Conservation (phyloP, 805 yeast species). For the Yarrowia deformans region DNA sequence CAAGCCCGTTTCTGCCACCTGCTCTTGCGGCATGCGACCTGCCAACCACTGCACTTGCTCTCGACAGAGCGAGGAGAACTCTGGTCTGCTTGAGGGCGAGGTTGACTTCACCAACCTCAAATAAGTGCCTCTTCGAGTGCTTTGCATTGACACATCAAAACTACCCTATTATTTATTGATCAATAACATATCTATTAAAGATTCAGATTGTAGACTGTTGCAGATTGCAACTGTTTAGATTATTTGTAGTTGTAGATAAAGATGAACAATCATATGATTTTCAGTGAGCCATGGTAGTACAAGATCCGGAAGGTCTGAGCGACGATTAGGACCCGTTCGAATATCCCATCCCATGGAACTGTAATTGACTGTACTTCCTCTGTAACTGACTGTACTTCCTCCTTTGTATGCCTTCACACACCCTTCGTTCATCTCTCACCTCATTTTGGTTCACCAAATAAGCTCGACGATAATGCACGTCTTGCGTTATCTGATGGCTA, state of each 20-base stretch:
- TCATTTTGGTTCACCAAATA: neutral
- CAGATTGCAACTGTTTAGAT: neutral
- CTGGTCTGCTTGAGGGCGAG: conserved; percentile 62
- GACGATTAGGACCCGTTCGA: no score
- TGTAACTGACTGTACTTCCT: no score
- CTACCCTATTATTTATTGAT: conserved; percentile 2
- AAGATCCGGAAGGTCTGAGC: no score
- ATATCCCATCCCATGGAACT: no score
- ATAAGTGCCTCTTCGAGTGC: conserved; percentile 41
- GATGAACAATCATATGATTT: no score
- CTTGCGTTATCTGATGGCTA: neutral
- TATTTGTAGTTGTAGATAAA: neutral
- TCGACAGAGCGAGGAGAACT: conserved; percentile 51
- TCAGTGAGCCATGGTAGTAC: no score
- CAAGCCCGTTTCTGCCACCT: conserved; percentile 55
- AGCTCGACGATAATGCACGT: conserved; percentile 11
- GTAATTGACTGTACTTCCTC: no score
- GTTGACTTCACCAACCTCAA: conserved; percentile 60
- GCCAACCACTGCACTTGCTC: conserved; percentile 66
- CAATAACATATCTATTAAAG: neutral
- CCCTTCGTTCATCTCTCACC: no score
- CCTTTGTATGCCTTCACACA: neutral
- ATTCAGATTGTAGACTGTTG: neutral
- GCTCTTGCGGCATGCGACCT: conserved; percentile 66
- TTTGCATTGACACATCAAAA: conserved; percentile 5